A percentile compares a stretch with the other conserved stretches of the same genome.
phyloP scores from a whole-genome alignment of 2,329 filamentous ascomycete genomes.

The Immersiporthe knoxdaviesiana region DNA sequence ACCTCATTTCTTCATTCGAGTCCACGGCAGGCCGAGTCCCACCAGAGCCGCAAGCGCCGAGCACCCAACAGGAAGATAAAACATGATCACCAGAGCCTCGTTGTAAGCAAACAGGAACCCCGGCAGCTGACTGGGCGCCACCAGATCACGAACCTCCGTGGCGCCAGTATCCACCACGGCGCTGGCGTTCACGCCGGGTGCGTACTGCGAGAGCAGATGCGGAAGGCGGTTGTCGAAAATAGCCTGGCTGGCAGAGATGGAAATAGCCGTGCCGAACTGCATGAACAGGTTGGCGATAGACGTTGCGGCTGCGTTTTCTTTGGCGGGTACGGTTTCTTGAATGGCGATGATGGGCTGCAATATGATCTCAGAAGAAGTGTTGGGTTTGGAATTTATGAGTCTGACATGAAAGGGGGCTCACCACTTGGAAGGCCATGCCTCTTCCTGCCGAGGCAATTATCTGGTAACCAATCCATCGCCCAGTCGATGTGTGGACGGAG shows the following conservation, averaged over 20 bases:
- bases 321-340: background rate
- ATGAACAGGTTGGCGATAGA: background rate
- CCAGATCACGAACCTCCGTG: background rate
- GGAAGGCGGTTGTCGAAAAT: background rate
- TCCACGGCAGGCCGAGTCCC: background rate
- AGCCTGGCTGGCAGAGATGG: background rate
- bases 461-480: background rate
- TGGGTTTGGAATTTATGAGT: background rate
- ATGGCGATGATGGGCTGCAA: background rate
- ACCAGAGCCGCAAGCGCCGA: background rate
- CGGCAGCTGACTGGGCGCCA: background rate
- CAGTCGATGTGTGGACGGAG: background rate
- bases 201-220: slow-evolving; percentile 1
- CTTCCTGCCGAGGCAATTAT: background rate
- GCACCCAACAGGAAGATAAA: background rate
- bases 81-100: background rate
- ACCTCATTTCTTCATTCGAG: background rate
- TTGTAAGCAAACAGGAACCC: background rate
- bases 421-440: background rate
- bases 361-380: background rate
- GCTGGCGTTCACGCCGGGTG: background rate
- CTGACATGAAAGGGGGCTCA: background rate
- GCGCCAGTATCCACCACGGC: background rate
- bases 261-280: background rate
- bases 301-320: background rate